Evolutionary conservation across 2,329 filamentous ascomycete genomes (phyloP).

Genomic region (Penicillium sp.): DNA sequence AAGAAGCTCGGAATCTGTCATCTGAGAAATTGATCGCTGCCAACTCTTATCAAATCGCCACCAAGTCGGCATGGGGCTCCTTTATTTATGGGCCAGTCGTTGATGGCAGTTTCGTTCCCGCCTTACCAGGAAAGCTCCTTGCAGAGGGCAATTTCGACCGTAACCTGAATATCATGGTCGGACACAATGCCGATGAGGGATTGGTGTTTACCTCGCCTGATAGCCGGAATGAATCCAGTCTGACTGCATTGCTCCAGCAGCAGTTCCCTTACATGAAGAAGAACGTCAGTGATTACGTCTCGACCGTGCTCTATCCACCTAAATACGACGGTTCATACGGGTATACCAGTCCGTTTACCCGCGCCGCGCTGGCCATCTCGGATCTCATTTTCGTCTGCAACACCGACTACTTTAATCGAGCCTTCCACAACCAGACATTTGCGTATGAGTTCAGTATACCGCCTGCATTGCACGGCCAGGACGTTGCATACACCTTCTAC

Average conservation of each 20-base stretch:
- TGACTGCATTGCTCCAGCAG: constrained; percentile 28
- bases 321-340: constrained; percentile 55
- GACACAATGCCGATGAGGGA: constrained; percentile 54
- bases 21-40: constrained; percentile 50
- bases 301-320: constrained; percentile 58
- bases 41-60: constrained; percentile 51
- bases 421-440: constrained; percentile 58
- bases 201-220: constrained; percentile 49
- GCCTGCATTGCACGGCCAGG: constrained; percentile 60
- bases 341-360: constrained; percentile 54
- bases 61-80: constrained; percentile 45
- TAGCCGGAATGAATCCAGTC: constrained; percentile 32
- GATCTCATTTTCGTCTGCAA: constrained; percentile 60
- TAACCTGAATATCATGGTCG: constrained; percentile 53
- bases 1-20: constrained; percentile 51
- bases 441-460: constrained; percentile 61
- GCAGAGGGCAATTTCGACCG: constrained; percentile 53
- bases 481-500: constrained; percentile 61
- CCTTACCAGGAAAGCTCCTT: constrained; percentile 54
- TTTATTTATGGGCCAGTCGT: constrained; percentile 56
- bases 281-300: constrained; percentile 51
- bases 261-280: constrained; percentile 34
- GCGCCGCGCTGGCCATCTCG: constrained; percentile 49
- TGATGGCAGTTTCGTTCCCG: constrained; percentile 58
- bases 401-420: constrained; percentile 59